Percentiles rank a stretch among this genome's conserved stretches.
Conservation (phyloP, 2,329 filamentous ascomycete genomes). For the Colletotrichum chrysophilum region DNA sequence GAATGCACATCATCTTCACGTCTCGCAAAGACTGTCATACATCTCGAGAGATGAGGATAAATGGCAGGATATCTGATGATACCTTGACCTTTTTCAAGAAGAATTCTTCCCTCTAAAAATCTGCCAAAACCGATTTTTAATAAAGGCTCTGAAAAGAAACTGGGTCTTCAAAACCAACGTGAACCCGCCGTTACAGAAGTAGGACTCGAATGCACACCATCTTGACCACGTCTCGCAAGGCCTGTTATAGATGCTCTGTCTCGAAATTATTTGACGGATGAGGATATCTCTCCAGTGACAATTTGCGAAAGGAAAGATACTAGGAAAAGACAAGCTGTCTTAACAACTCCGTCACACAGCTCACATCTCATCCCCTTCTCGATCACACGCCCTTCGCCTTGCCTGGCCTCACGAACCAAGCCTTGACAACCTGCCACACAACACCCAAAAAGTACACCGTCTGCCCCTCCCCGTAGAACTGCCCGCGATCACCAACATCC, state of each 20-base stretch:
- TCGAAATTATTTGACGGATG: no score
- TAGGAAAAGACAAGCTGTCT: no score
- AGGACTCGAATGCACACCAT: background rate
- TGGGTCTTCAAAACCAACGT: background rate
- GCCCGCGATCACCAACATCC: conserved; percentile 54
- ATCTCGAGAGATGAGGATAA: background rate
- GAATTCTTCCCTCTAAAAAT: background rate
- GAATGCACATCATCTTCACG: background rate
- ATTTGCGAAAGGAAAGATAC: background rate
- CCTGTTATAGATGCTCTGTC: no score
- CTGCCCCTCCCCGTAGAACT: conserved; percentile 46
- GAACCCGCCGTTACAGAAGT: background rate
- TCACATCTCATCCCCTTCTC: background rate
- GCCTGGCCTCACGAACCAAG: conserved; percentile 30
- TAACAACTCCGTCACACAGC: background rate
- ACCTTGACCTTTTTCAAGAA: background rate
- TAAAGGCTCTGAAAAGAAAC: background rate
- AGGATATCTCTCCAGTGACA: no score
- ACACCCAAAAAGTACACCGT: conserved; percentile 35
- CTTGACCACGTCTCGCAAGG: background rate
- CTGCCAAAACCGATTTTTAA: no score
- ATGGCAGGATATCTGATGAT: background rate
- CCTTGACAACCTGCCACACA: conserved; percentile 42
- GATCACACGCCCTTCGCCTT: background rate
- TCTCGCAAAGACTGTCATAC: background rate